Base-by-base conservation (phyloP, 768 basidiomycete species). In the Leccinellum albellum region DNA sequence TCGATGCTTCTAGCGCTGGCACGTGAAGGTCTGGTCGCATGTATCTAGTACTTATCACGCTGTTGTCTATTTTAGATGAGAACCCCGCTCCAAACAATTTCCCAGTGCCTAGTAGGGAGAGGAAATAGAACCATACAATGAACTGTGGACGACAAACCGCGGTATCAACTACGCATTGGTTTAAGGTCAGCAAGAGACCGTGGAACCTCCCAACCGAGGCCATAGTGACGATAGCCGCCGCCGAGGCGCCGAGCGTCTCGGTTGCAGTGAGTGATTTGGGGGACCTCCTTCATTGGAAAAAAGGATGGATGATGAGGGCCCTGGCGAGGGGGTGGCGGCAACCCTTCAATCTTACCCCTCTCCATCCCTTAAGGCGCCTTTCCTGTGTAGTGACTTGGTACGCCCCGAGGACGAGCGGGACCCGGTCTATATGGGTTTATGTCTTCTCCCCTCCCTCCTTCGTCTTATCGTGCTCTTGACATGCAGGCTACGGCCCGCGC, bases 21-120 rank as follows among this genome's bases (percentile, higher is more conserved):
- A 55, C 61, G 68, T 65, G 61, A 68, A 40, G 29, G n/a, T 49
- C 32, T 17, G 23, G 13, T 23, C 20, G 23, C 56, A 47, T 50
- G 46, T 37, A 55, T 42, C n/a, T 12, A 2, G 10, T 21, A 24
- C 37, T 33, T 59, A 45, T 56, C 62, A 12, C 29, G 6, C 17
- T 47, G 8, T 51, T 24, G 17, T 44, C 35, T 51, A 35, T 45
- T 60, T 59, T 49, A 21, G 35, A 52, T 23, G 15, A 31, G 17
- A 7, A 12, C 6, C 32, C 33, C 37, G 28, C 28, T 50, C 26
- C 47, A 53, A 23, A 29, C 4, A 21, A 31, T 14, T 28, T 42
- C 61, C 56, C 35, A 42, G 40, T 42, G 12, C 26, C 59, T 47
- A 32, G 50, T 47, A 32, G 50, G 46, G 46, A 12, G 24, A 17